Conservation (phyloP, 2,329 filamentous ascomycete genomes). For the Nothophoma quercina region DNA sequence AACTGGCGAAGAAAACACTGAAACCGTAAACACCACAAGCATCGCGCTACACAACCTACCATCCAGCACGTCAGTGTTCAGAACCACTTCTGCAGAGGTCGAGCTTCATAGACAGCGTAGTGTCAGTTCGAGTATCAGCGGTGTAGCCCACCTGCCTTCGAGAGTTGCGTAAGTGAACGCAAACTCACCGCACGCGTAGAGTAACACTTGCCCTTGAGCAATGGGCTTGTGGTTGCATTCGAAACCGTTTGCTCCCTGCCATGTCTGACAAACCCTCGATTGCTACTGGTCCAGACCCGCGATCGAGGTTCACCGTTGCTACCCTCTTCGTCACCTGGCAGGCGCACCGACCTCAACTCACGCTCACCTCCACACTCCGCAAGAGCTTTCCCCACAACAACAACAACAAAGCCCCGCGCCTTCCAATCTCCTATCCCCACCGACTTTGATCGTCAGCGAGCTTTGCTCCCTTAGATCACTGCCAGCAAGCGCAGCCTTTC, state of each 20-base stretch:
- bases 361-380: constrained; percentile 9
- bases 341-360: constrained; percentile 9
- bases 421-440: neutral
- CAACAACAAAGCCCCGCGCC: neutral
- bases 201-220: neutral
- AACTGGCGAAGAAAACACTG: neutral
- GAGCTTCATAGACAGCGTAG: constrained; percentile 35
- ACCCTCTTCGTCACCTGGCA: constrained; percentile 6
- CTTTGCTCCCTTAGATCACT: neutral
- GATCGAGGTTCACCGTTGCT: neutral
- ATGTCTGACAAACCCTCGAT: neutral
- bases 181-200: neutral
- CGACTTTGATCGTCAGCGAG: neutral
- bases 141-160: constrained; percentile 9
- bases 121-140: constrained; percentile 10
- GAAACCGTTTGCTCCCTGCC: constrained; percentile 4
- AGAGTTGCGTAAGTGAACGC: constrained; percentile 16
- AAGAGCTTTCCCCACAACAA: constrained; percentile 10
- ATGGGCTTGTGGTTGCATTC: neutral
- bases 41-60: constrained; percentile 59
- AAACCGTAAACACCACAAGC: constrained; percentile 16
- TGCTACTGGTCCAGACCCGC: neutral
- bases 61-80: constrained; percentile 70
- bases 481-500: neutral
- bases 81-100: constrained; percentile 59